Percentiles rank a stretch among this genome's conserved stretches.
phyloP scores from a whole-genome alignment of 805 yeast genomes.

The Kurtzmaniella cleridarum region DNA sequence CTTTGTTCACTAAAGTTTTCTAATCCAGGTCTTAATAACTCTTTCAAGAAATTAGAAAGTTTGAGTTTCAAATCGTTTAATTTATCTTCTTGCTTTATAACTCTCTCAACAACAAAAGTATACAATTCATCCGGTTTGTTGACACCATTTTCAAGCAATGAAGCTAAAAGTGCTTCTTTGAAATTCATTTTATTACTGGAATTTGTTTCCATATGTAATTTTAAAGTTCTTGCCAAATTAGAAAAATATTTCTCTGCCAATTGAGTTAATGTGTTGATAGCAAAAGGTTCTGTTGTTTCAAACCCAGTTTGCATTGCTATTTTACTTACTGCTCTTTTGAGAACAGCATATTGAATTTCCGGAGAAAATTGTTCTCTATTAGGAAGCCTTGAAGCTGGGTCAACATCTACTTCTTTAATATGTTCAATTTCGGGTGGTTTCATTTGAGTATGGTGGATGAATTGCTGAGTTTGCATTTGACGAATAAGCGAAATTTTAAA shows the following conservation, averaged over 20 bases:
- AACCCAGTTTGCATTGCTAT: conserved; percentile 89
- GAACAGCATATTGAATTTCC: conserved; percentile 58
- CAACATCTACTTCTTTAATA: conserved; percentile 69
- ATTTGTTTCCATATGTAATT: conserved; percentile 62
- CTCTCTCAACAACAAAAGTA: conserved; percentile 66
- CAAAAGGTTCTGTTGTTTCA: conserved; percentile 74
- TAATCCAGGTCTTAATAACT: conserved; percentile 72
- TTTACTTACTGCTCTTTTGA: conserved; percentile 68
- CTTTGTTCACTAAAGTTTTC: conserved; percentile 71
- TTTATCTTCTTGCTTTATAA: conserved; percentile 63
- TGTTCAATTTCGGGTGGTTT: conserved; percentile 61
- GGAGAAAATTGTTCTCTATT: conserved; percentile 60
- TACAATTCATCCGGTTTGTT: conserved; percentile 72
- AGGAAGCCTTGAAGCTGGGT: conserved; percentile 67
- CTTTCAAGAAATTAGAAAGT: conserved; percentile 68
- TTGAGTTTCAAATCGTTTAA: conserved; percentile 63
- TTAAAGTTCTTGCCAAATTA: conserved; percentile 67
- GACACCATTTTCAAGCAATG: conserved; percentile 83
- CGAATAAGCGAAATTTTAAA: conserved; percentile 83
- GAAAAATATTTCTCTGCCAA: conserved; percentile 76
- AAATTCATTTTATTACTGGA: conserved; percentile 37
- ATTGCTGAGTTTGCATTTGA: conserved; percentile 82
- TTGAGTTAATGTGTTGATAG: conserved; percentile 75
- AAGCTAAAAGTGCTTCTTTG: conserved; percentile 48
- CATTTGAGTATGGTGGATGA: conserved; percentile 68